Evolutionary conservation across 345 rosid species (phyloP), one percentile per base, ranked within the genome.

Genomic region (Camelina laxa): DNA sequence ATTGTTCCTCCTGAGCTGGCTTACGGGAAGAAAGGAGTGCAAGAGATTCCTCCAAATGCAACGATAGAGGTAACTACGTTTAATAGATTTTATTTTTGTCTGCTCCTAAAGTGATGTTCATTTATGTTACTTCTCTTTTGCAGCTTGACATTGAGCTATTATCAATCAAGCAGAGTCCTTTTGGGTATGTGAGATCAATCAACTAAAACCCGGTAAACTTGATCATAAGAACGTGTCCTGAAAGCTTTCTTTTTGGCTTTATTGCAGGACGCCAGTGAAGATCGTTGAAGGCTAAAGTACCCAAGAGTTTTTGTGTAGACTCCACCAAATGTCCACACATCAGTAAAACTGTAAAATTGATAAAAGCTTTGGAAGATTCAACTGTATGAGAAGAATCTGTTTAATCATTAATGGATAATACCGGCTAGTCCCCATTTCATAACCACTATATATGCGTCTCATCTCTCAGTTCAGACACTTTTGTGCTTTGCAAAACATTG

Each of bases 31-130:
- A 93, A 88, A 82, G 98, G 98, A 62, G 97, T 93, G 17, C 98
- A 89, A 70, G 98, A 91, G 82, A 93, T 93, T 72, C 97, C 98
- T 79, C 98, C 97, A 57, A 89, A 93, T 81, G 98, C 96, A 72
- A 93, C 97, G 36, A 93, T 93, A 49, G 98, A 89, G 93, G 98
- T 93, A 80, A 21, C 56, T 36, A 6, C 35, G 14, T 33, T 35
- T 51, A 35, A 60, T 2, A 15, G 9, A 19, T 41, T 41, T 2
- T 12, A 44, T 4, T 53, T 45, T 60, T 51, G 39, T 67, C 53
- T 33, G 38, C 35, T 73, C 17, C 60, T n/a, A 45, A 20, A 31
- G 14, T 38, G 24, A 67, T 74, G 69, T 36, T 57, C 57, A 72
- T 44, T 30, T 36, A 2, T 51, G 27, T 31, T 60, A 44, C 64